A percentile compares a stretch with the other conserved stretches of the same genome.
Evolutionary conservation across 176 grass and related monocot species (phyloP).

Genomic region (Eragrostis nindensis): DNA sequence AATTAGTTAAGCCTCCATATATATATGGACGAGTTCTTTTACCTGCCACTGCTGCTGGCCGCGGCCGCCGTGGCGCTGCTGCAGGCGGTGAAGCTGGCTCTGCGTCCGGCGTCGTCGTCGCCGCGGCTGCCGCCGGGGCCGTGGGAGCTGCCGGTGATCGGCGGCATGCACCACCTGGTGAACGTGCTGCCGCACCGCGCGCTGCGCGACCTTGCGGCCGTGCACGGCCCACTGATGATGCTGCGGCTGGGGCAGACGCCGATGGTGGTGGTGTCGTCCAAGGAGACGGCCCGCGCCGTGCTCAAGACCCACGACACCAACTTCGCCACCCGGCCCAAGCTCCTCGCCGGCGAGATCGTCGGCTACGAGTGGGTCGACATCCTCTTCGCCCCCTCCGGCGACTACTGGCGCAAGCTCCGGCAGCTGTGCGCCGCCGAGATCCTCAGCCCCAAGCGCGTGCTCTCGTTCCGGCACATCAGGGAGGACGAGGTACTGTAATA

Average conservation of each 20-base stretch:
- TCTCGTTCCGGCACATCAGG: conserved; percentile 48
- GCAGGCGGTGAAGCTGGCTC: conserved; percentile 14
- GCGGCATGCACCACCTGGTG: conserved; percentile 62
- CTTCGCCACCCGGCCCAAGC: conserved; percentile 54
- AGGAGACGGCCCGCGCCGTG: conserved; percentile 51
- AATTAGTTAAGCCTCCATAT: too few relatives aligned
- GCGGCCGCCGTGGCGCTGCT: background rate
- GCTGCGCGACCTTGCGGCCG: conserved; percentile 25
- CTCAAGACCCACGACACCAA: conserved; percentile 62
- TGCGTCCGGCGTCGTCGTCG: background rate
- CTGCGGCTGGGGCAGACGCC: conserved; percentile 48
- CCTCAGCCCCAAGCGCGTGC: conserved; percentile 51
- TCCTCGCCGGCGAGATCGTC: conserved; percentile 55
- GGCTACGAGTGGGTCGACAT: conserved; percentile 59
- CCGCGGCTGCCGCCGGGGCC: conserved; percentile 28
- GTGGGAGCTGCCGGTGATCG: conserved; percentile 45
- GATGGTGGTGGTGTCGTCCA: conserved; percentile 43
- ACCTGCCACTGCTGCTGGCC: conserved; percentile 1
- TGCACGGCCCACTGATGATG: conserved; percentile 56
- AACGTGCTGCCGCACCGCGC: conserved; percentile 53
- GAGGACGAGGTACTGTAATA: conserved; percentile 56
- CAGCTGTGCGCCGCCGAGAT: conserved; percentile 59
- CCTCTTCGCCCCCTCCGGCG: conserved; percentile 57
- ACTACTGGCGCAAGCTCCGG: conserved; percentile 65
- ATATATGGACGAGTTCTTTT: conserved; percentile 22